Percentiles rank a stretch among this genome's conserved stretches.
Evolutionary conservation across 805 yeast species (phyloP).

Genomic region (Ogataea naganishii): DNA sequence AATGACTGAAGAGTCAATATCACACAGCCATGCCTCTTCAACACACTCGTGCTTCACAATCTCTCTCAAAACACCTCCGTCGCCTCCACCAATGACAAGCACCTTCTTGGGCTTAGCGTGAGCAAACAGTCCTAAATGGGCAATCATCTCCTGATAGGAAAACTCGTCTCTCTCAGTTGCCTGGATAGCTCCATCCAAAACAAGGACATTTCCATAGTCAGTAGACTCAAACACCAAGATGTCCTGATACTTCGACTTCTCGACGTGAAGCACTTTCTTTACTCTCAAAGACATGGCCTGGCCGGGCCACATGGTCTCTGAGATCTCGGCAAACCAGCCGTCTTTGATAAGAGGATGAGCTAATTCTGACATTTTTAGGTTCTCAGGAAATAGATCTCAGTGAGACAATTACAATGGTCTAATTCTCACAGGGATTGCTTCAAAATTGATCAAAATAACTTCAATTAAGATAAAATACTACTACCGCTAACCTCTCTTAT

Average conservation of each 20-base stretch:
- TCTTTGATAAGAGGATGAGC: conserved; percentile 57
- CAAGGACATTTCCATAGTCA: conserved; percentile 91
- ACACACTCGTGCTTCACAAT: conserved; percentile 81
- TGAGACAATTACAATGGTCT: too few species aligned
- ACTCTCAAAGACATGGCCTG: conserved; percentile 92
- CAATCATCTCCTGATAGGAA: conserved; percentile 96
- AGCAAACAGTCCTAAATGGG: conserved; percentile 86
- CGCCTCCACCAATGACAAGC: conserved; percentile 96
- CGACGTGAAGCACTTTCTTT: conserved; percentile 77
- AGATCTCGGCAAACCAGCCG: conserved; percentile 96
- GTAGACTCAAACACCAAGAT: conserved; percentile 88
- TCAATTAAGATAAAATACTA: too few species aligned
- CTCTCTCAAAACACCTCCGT: conserved; percentile 96
- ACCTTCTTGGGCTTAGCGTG: conserved; percentile 94
- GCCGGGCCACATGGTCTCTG: conserved; percentile 98
- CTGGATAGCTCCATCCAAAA: conserved; percentile 90
- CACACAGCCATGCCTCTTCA: conserved; percentile 87
- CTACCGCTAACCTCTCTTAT: too few species aligned
- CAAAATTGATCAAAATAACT: too few species aligned
- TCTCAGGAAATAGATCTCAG: too few species aligned
- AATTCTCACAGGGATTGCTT: too few species aligned
- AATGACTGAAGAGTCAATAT: conserved; percentile 91
- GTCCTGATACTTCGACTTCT: conserved; percentile 86
- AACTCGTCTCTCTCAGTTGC: conserved; percentile 97
- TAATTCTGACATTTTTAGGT: conserved; percentile 25